Conservation (phyloP, 441 rosid species). For the Pelargonium citronellum region DNA sequence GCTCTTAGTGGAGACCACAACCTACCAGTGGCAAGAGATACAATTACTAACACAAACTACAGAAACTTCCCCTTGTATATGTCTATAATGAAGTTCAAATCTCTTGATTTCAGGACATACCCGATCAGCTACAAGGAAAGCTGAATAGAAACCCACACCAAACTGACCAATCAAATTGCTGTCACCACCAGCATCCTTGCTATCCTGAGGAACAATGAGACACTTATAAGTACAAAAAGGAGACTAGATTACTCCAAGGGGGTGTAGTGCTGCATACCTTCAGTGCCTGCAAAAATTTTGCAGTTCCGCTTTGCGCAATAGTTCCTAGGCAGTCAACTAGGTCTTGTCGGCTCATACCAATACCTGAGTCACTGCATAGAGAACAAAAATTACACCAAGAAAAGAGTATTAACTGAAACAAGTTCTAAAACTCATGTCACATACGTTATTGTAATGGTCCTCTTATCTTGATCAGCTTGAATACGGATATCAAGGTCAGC, state of each 20-base stretch:
- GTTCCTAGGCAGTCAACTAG: constrained; percentile 96
- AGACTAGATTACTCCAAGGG: neutral
- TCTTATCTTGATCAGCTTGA: constrained; percentile 77
- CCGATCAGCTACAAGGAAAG: constrained; percentile 95
- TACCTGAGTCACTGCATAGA: constrained; percentile 75
- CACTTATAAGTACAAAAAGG: neutral
- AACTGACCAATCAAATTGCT: constrained; percentile 86
- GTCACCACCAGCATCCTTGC: constrained; percentile 82
- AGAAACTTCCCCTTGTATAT: neutral
- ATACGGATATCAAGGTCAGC: constrained; percentile 88
- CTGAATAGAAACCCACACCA: constrained; percentile 98
- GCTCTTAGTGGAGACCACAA: constrained; percentile 85
- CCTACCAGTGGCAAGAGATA: constrained; percentile 31
- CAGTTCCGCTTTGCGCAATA: constrained; percentile 96
- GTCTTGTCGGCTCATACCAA: constrained; percentile 94
- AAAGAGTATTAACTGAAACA: neutral
- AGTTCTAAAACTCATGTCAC: constrained; percentile 1
- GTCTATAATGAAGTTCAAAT: constrained; percentile 4
- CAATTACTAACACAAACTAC: neutral
- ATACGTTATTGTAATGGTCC: constrained; percentile 72
- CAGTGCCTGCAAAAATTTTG: constrained; percentile 79
- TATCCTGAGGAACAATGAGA: constrained; percentile 49
- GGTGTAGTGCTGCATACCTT: constrained; percentile 37
- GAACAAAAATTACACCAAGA: neutral
- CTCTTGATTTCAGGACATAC: constrained; percentile 26